Conservation (phyloP, 306 rosid genomes). For the Astragalus glycyphyllos region DNA sequence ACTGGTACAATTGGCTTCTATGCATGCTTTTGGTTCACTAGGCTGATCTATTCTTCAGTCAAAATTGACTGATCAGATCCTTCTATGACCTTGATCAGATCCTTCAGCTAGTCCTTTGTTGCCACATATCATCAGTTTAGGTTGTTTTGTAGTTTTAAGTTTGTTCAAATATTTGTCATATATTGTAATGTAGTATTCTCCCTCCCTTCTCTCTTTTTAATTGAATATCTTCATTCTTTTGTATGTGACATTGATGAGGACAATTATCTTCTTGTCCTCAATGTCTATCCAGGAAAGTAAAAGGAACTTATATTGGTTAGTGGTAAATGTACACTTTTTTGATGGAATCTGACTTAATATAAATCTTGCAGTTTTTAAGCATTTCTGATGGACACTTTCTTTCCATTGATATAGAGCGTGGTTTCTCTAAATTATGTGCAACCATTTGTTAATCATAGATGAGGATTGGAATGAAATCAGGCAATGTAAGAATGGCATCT, state of each 20-base stretch:
- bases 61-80: constrained; percentile 71
- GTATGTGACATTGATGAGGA: constrained; percentile 44
- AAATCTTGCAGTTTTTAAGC: background rate
- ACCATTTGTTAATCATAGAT: no score
- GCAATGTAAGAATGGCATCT: no score
- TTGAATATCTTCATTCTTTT: constrained; percentile 38
- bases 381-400: background rate
- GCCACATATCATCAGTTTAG: constrained; percentile 43
- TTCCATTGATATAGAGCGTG: background rate
- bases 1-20: constrained; percentile 94
- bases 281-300: constrained; percentile 45
- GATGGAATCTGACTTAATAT: no score
- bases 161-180: constrained; percentile 30
- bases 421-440: no score
- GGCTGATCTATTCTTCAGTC: constrained; percentile 88
- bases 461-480: no score
- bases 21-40: constrained; percentile 86
- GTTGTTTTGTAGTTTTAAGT: constrained; percentile 42
- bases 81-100: constrained; percentile 22
- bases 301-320: background rate
- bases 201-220: background rate
- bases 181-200: constrained; percentile 30
- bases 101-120: constrained; percentile 41
- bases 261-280: constrained; percentile 41
- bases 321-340: constrained; percentile 11